Percentiles rank a stretch among this genome's conserved stretches.
Evolutionary conservation across 306 rosid genomes (phyloP).

Genomic region (Benincasa hispida): DNA sequence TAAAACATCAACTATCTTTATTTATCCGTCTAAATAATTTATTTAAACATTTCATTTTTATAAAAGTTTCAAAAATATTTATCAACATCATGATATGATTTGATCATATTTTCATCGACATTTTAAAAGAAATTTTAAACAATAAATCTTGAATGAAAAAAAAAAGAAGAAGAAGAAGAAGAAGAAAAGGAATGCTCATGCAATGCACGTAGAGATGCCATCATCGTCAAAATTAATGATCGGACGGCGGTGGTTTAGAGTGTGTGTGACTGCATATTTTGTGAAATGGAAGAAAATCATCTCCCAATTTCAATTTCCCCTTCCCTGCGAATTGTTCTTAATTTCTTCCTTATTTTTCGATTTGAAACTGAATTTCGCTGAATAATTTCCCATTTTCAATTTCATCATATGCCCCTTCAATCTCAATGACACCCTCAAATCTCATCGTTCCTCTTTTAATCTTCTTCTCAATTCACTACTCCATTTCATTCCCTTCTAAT

Average conservation of each 20-base stretch:
- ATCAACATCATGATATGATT: too few species aligned
- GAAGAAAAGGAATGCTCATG: background rate
- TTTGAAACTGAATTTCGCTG: background rate
- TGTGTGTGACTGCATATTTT: background rate
- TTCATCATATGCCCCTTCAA: background rate
- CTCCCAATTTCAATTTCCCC: background rate
- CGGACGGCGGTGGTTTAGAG: conserved; percentile 1
- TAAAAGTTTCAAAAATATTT: too few species aligned
- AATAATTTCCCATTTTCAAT: background rate
- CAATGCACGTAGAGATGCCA: background rate
- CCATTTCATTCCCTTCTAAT: conserved; percentile 1
- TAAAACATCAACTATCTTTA: too few species aligned
- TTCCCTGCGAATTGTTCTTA: background rate
- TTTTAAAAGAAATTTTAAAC: too few species aligned
- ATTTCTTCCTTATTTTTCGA: conserved; percentile 1
- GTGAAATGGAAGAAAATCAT: too few species aligned
- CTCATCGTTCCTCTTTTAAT: background rate
- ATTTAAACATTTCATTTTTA: too few species aligned
- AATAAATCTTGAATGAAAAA: too few species aligned
- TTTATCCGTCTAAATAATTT: too few species aligned
- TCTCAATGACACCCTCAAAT: background rate
- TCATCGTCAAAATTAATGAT: background rate
- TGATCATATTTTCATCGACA: too few species aligned
- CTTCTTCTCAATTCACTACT: conserved; percentile 2
- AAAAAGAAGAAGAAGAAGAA: too few species aligned